phyloP scores from a whole-genome alignment of 2,329 filamentous ascomycete genomes.

The Celoporthe dispersa region DNA sequence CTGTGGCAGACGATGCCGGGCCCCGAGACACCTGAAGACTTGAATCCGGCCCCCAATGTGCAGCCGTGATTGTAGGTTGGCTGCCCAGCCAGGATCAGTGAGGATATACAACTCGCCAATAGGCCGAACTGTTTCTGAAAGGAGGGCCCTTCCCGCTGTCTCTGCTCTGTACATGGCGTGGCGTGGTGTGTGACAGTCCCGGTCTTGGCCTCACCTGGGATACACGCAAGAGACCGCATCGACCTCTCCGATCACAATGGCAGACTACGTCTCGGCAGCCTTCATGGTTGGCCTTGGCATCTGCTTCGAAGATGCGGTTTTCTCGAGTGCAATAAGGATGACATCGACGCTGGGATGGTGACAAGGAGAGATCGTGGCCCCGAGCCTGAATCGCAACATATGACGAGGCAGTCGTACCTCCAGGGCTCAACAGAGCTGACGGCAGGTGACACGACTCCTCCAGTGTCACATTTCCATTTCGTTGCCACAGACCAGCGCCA shows the following conservation, averaged over 20 bases:
- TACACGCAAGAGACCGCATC: too few relatives aligned
- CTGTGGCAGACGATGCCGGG: background rate
- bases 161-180: background rate
- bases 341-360: background rate
- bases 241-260: background rate
- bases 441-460: background rate
- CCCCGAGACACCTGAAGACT: background rate
- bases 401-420: background rate
- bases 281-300: background rate
- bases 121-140: too few relatives aligned
- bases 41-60: background rate
- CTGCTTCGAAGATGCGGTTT: too few relatives aligned
- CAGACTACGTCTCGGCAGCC: background rate
- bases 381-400: background rate
- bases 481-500: background rate
- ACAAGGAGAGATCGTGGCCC: background rate
- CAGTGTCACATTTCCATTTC: background rate
- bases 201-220: background rate
- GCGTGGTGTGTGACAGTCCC: constrained; percentile 4
- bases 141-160: too few relatives aligned
- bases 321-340: background rate
- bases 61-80: background rate
- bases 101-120: too few relatives aligned
- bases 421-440: background rate
- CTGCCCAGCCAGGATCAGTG: background rate